Base-by-base conservation (phyloP, 805 yeast species). In the Saccharomyces kudriavzevii region DNA sequence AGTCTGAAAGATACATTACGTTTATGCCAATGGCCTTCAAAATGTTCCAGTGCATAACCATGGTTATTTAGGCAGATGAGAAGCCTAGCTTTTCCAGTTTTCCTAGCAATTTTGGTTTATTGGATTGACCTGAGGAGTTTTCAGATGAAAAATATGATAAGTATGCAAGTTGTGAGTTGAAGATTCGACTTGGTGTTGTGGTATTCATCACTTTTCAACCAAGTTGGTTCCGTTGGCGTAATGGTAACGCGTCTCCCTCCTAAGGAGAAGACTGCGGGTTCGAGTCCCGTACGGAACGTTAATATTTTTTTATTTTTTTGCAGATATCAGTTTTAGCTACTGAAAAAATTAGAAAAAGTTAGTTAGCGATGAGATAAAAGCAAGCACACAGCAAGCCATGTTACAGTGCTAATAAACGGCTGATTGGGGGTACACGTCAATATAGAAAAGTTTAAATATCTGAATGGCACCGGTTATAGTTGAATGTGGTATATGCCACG, bases 201-300 rank as follows among this genome's bases (percentile, higher is more conserved):
- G n/a, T n/a, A n/a, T n/a, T n/a, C n/a, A n/a, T n/a, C n/a, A n/a
- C n/a, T 26, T 6, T n/a, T 25, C 30, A 17, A 22, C 17, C 28
- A 25, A 47, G 17, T 28, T 10, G n/a, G 65, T 59, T 66, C 77
- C 77, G 73, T 74, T 78, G 81, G 82, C 82, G 80, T 75, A 78
- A 78, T 78, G 82, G 82, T 77, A 78, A 78, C 80, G 82, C 82
- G 77, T 78, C 81, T 79, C 81, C 81, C 82, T 78, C 82, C 82
- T 78, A 78, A 78, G 81, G 81, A 79, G 82, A 76, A 78, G 82
- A 78, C 75, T 78, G 80, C 80, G 82, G 81, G 82, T 78, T 78
- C 82, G 82, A 78, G 81, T 78, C 82, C 82, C 82, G 81, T 74
- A 78, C 75, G 78, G 79, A 74, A 76, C 74, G 79, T 48, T 20